Evolutionary conservation across 78 protist genomes (phyloP), one percentile per base, ranked within the genome.

Genomic region (Thecamonas trahens): DNA sequence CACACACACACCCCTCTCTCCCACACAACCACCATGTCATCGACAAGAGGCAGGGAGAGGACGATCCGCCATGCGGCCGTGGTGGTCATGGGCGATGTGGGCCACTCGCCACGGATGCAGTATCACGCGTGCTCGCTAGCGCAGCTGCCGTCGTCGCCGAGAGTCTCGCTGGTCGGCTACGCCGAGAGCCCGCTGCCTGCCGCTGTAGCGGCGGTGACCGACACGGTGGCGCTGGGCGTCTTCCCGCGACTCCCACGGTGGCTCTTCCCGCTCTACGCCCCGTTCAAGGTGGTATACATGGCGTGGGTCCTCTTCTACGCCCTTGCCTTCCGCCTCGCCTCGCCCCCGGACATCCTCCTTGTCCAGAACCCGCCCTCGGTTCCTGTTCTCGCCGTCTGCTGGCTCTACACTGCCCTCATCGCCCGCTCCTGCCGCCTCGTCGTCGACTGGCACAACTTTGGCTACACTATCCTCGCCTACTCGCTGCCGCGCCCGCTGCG

Each of bases 401-500:
- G 3, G 42, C 31, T 91, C 17, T 47, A 89, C 17, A 71, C 84
- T 24, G 9, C 69, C 2, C 13, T 57, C 17, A n/a, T n/a, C n/a
- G n/a, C n/a, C n/a, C n/a, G n/a, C n/a, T n/a, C n/a, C n/a, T n/a
- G n/a, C n/a, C n/a, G n/a, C n/a, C 47, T 92, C 22, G 61, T 91
- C 20, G 66, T 94, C 17, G 99, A 96, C 75, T 94, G 98, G 98
- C 99, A 96, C 80, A 96, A 96, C 83, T 59, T 82, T 11, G 99
- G 94, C 17, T 93, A 76, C 72, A 74, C 97, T 4, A 61, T 96
- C 18, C 77, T 94, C 13, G 72, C 61, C n/a, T n/a, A 28, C 28
- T 83, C 35, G 31, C 35, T 39, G 44, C 17, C 17, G 17, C 17
- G 44, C 44, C 17, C 3, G 44, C 3, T 8, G 44, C 44, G 7